These are phyloP conservation scores for Phytopythium helicoides DNA, from an alignment of 352 stramenopile species.

Conservation along the genomic window DNA sequence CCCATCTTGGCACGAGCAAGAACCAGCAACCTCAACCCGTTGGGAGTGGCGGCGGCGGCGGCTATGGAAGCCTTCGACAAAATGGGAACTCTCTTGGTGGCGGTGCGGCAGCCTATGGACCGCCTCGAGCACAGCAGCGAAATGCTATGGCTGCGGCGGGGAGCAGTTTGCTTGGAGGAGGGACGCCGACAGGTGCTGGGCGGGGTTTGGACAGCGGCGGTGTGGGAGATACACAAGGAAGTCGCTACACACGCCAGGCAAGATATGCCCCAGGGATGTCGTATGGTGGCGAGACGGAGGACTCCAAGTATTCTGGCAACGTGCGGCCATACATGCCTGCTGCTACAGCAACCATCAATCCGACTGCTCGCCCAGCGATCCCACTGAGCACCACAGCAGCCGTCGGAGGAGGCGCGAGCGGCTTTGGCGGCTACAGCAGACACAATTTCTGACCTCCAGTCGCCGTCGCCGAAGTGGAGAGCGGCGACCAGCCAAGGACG, in stretches of 20 bases:
- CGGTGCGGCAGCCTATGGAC: slow-evolving; percentile 25
- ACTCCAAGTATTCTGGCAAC: slow-evolving; percentile 53
- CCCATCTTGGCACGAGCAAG: slow-evolving; percentile 34
- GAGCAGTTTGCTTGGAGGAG: slow-evolving; percentile 57
- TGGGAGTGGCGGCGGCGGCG: slow-evolving; percentile 21
- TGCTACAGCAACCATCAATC: slow-evolving; percentile 16
- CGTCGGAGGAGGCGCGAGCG: slow-evolving; percentile 40
- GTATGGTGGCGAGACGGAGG: slow-evolving; percentile 48
- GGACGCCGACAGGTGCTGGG: slow-evolving; percentile 47
- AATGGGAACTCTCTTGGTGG: slow-evolving; percentile 10
- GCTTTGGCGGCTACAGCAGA: slow-evolving; percentile 62
- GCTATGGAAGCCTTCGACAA: slow-evolving; percentile 41
- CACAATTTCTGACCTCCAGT: slow-evolving; percentile 77
- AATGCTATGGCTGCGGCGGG: slow-evolving; percentile 72
- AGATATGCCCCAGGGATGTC: slow-evolving; percentile 69
- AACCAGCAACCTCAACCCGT: slow-evolving; percentile 55
- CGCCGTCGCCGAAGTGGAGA: too few relatives aligned
- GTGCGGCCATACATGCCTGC: slow-evolving; percentile 46
- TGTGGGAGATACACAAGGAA: slow-evolving; percentile 47
- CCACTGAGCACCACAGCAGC: slow-evolving; percentile 41
- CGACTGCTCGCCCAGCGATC: slow-evolving; percentile 13
- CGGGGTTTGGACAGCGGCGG: slow-evolving; percentile 48
- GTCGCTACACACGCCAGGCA: slow-evolving; percentile 77
- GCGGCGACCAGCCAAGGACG: slow-evolving; percentile 5
- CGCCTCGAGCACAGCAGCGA: slow-evolving; percentile 45